Percentiles rank a stretch among this genome's conserved stretches.
Evolutionary conservation across 805 yeast species (phyloP).

Genomic region (Brettanomyces nanus): DNA sequence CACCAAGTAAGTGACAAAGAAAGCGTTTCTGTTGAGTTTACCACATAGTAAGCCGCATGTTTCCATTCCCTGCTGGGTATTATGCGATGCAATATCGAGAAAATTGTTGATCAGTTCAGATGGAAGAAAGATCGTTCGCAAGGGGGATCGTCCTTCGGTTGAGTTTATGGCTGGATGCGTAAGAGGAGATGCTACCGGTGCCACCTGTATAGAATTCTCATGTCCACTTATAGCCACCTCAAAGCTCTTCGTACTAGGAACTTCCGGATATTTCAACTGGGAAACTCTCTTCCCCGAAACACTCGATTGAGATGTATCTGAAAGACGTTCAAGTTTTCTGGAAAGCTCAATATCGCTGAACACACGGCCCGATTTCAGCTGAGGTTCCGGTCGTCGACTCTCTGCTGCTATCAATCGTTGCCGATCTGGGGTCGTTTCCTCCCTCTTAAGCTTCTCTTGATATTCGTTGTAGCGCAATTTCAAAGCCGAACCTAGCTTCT

Average conservation of each 20-base stretch:
- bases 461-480: conserved; percentile 20
- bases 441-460: conserved; percentile 14
- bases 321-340: background rate
- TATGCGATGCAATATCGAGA: conserved; percentile 36
- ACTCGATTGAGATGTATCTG: background rate
- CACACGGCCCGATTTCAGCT: background rate
- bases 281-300: background rate
- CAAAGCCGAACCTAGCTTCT: conserved; percentile 19
- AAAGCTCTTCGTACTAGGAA: no score
- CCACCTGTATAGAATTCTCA: background rate
- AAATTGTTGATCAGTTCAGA: conserved; percentile 33
- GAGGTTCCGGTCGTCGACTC: no score
- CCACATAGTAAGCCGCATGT: conserved; percentile 67
- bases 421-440: conserved; percentile 4
- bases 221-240: background rate
- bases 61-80: conserved; percentile 45
- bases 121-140: conserved; percentile 47
- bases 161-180: conserved; percentile 32
- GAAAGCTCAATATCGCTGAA: background rate
- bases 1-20: conserved; percentile 51
- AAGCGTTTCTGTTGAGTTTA: conserved; percentile 49
- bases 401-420: background rate
- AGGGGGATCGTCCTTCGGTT: conserved; percentile 50
- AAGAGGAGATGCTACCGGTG: conserved; percentile 6
- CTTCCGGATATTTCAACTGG: background rate